Percentiles rank a stretch among this genome's conserved stretches.
Conservation (phyloP, 768 basidiomycete species). For the Psilocybe sp. region DNA sequence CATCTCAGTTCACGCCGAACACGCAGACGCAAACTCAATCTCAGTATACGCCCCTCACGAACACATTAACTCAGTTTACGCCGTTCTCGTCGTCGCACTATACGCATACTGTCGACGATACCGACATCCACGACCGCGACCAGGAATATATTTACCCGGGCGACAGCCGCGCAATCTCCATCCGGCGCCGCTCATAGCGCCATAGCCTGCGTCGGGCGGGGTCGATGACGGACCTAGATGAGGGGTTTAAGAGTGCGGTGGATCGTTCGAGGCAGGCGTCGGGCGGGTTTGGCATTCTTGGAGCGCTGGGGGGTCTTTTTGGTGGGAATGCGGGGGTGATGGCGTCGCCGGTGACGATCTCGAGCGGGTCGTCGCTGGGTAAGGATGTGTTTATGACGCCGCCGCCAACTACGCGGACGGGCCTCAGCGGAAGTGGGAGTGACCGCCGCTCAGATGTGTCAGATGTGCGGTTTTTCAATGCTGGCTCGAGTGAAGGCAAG, state of each 20-base stretch:
- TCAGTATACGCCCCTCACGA: too few species aligned
- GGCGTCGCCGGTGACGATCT: slow-evolving; percentile 69
- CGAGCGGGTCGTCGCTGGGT: slow-evolving; percentile 58
- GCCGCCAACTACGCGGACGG: slow-evolving; percentile 27
- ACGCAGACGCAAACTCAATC: too few species aligned
- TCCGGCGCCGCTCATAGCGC: slow-evolving; percentile 35
- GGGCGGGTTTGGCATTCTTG: slow-evolving; percentile 12
- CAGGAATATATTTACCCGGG: slow-evolving; percentile 70
- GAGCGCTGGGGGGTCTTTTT: too few species aligned
- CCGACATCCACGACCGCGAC: slow-evolving; percentile 48
- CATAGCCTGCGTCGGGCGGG: slow-evolving; percentile 44
- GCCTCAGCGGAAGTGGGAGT: slow-evolving; percentile 22
- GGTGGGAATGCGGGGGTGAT: too few species aligned
- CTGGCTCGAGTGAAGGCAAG: slow-evolving; percentile 31
- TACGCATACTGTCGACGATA: slow-evolving; percentile 72
- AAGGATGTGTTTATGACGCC: slow-evolving; percentile 40
- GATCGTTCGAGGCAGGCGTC: slow-evolving; percentile 44
- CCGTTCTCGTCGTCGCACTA: slow-evolving; percentile 39
- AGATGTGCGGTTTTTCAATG: slow-evolving; percentile 40
- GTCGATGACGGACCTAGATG: slow-evolving; percentile 71
- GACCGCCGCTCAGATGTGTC: slow-evolving; percentile 30
- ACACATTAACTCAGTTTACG: too few species aligned
- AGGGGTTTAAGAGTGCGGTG: slow-evolving; percentile 48
- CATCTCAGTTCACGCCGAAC: slow-evolving; percentile 25
- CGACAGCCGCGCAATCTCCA: slow-evolving; percentile 71